phyloP scores from a whole-genome alignment of 2,329 filamentous ascomycete genomes.

The Tolypocladium inflatum region DNA sequence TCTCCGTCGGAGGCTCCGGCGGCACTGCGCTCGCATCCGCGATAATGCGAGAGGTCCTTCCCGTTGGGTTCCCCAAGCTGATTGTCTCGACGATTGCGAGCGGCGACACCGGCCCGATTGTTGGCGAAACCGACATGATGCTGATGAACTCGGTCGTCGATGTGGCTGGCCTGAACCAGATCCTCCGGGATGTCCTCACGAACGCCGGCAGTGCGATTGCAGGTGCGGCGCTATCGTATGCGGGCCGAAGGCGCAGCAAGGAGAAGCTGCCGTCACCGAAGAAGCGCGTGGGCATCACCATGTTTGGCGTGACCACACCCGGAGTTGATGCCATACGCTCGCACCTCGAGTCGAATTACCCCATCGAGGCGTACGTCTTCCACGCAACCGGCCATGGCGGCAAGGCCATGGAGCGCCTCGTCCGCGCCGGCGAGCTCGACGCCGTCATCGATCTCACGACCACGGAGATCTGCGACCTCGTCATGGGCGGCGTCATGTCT shows the following conservation, averaged over 20 bases:
- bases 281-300: slow-evolving; percentile 53
- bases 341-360: slow-evolving; percentile 34
- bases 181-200: slow-evolving; percentile 46
- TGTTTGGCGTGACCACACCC: slow-evolving; percentile 68
- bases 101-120: slow-evolving; percentile 53
- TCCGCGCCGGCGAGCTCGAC: slow-evolving; percentile 48
- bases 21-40: slow-evolving; percentile 51
- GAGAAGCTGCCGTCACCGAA: slow-evolving; percentile 13
- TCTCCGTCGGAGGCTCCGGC: slow-evolving; percentile 53
- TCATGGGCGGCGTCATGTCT: slow-evolving; percentile 54
- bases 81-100: slow-evolving; percentile 63
- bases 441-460: slow-evolving; percentile 64
- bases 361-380: slow-evolving; percentile 54
- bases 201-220: slow-evolving; percentile 55
- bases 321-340: slow-evolving; percentile 46
- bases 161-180: slow-evolving; percentile 53
- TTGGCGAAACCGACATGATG: slow-evolving; percentile 59
- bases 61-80: slow-evolving; percentile 59
- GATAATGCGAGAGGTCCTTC: slow-evolving; percentile 50
- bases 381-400: slow-evolving; percentile 63
- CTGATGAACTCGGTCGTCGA: slow-evolving; percentile 67
- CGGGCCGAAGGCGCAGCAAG: slow-evolving; percentile 2
- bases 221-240: slow-evolving; percentile 45
- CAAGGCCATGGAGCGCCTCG: slow-evolving; percentile 56
- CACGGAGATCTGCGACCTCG: slow-evolving; percentile 55